Percentiles rank a stretch among this genome's conserved stretches.
These are phyloP conservation scores for Leccinum longicurvipes DNA, from an alignment of 768 basidiomycete genomes.

Conservation along the genomic window DNA sequence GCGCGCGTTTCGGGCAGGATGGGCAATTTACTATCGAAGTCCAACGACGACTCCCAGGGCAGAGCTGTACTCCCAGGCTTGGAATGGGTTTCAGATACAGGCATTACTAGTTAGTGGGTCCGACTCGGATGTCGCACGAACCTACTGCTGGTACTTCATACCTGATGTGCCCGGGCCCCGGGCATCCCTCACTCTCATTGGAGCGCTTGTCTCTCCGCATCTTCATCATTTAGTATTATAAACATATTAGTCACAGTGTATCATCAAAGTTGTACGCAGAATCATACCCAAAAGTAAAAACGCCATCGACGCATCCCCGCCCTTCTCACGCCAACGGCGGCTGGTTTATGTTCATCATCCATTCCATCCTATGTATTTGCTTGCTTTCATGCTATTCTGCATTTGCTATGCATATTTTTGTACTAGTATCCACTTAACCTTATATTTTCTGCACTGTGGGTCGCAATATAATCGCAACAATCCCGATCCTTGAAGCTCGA, in stretches of 20 bases:
- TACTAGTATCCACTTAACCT: not conserved
- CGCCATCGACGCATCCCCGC: not conserved
- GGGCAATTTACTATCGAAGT: conserved; percentile 50
- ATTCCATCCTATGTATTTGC: conserved; percentile 14
- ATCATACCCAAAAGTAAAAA: conserved; percentile 10
- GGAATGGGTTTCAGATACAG: conserved; percentile 32
- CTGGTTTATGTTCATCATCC: not conserved
- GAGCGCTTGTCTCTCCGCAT: conserved; percentile 6
- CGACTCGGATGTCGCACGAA: not conserved
- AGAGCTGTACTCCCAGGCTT: conserved; percentile 20
- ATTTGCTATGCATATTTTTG: conserved; percentile 8
- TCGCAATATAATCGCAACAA: conserved; percentile 3
- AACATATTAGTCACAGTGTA: conserved; percentile 17
- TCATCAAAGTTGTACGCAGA: conserved; percentile 25
- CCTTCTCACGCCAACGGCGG: conserved; percentile 3
- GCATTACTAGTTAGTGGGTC: conserved; percentile 14
- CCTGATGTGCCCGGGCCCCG: not conserved
- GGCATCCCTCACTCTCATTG: not conserved
- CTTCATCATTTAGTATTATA: conserved; percentile 15
- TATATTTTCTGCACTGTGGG: not conserved
- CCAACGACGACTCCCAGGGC: conserved; percentile 27
- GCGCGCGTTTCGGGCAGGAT: conserved; percentile 45
- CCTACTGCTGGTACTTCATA: conserved; percentile 3
- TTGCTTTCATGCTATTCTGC: not conserved
- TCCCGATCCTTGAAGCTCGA: not conserved